phyloP scores from a whole-genome alignment of 2,329 filamentous ascomycete species.

The Chaetomium olivaceum region DNA sequence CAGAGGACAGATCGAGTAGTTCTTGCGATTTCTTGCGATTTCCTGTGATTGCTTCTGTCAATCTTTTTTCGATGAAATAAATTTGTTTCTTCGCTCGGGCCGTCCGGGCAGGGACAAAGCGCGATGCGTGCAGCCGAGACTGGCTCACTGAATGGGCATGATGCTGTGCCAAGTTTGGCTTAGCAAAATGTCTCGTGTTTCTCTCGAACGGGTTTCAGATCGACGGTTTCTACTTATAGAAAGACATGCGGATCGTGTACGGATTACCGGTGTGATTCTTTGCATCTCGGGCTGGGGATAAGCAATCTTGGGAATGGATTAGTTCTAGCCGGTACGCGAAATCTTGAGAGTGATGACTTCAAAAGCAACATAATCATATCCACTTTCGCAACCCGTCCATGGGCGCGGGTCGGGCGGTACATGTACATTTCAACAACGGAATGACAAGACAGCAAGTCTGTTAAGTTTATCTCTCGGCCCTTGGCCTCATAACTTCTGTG shows the following conservation, averaged over 20 bases:
- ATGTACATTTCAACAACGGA: background rate
- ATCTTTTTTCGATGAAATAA: background rate
- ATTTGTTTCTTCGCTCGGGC: conserved; percentile 5
- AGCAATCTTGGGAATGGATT: background rate
- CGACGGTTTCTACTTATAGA: conserved; percentile 12
- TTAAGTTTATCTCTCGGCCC: background rate
- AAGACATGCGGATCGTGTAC: background rate
- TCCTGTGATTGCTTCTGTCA: no score
- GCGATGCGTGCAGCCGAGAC: background rate
- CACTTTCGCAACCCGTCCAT: background rate
- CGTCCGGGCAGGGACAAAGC: background rate
- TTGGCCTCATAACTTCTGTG: background rate
- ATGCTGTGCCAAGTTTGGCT: background rate
- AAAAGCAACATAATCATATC: background rate
- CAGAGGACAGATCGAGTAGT: background rate
- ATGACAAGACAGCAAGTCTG: background rate
- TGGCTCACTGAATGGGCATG: background rate
- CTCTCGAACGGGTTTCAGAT: conserved; percentile 2
- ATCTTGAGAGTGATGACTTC: background rate
- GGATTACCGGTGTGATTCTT: background rate
- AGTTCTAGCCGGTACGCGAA: background rate
- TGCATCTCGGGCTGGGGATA: background rate
- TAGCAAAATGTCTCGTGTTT: background rate
- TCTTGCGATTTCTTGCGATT: conserved; percentile 1
- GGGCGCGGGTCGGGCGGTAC: background rate